phyloP scores from a whole-genome alignment of 768 basidiomycete species.

The Mrakia hoshinonis region DNA sequence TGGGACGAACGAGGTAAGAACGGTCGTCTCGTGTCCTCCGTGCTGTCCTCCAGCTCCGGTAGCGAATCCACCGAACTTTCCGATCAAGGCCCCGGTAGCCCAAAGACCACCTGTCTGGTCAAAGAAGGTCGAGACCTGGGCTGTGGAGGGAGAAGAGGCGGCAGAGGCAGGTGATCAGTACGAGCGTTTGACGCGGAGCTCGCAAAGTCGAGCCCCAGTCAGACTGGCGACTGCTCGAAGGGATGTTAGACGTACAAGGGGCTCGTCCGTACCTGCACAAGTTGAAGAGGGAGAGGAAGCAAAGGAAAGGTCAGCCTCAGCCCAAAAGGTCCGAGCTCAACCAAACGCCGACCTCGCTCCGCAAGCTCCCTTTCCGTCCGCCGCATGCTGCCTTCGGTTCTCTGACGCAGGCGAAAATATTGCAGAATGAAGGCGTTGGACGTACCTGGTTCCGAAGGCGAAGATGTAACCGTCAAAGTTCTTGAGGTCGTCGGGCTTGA shows the following conservation, averaged over 20 bases:
- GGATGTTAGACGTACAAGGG: constrained; percentile 13
- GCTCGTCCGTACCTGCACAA: constrained; percentile 27
- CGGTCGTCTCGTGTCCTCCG: constrained; percentile 26
- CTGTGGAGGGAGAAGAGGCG: neutral
- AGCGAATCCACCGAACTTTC: neutral
- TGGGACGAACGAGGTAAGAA: constrained; percentile 14
- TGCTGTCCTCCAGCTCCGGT: constrained; percentile 7
- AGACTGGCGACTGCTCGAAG: too few species aligned
- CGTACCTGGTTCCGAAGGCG: constrained; percentile 9
- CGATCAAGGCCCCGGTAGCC: constrained; percentile 4
- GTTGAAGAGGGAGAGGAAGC: neutral
- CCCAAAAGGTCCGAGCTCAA: too few species aligned
- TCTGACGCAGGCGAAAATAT: too few species aligned
- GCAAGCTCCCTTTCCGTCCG: too few species aligned
- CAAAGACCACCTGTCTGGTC: constrained; percentile 14
- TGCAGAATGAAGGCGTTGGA: neutral
- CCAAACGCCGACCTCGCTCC: too few species aligned
- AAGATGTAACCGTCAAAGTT: constrained; percentile 3
- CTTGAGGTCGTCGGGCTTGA: constrained; percentile 2
- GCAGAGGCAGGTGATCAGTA: neutral
- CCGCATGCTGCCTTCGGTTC: too few species aligned
- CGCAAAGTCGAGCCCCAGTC: neutral
- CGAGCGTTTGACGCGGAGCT: neutral
- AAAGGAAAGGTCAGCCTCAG: neutral
- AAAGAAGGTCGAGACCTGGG: constrained; percentile 26